Conservation (phyloP, 495 filamentous ascomycete species). For the Penicillium desertorum region DNA sequence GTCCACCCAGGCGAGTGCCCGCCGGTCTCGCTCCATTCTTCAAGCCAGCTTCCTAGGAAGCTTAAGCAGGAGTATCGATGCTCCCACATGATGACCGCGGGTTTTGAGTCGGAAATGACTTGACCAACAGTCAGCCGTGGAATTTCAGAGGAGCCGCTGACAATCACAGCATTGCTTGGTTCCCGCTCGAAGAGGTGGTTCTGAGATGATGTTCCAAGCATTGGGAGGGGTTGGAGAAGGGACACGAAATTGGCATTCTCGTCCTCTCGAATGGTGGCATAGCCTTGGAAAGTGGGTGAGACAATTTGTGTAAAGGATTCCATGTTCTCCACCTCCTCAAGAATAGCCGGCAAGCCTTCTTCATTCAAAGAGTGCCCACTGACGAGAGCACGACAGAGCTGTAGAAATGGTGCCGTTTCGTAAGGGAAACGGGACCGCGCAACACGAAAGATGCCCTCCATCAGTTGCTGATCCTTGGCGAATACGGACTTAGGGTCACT, state of each 20-base stretch:
- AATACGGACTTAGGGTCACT: slow-evolving; percentile 54
- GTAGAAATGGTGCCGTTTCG: slow-evolving; percentile 79
- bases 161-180: slow-evolving; percentile 36
- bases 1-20: slow-evolving; percentile 36
- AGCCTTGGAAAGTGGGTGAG: slow-evolving; percentile 62
- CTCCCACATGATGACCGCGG: slow-evolving; percentile 66
- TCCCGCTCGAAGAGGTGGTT: slow-evolving; percentile 21
- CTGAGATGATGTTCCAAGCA: slow-evolving; percentile 33
- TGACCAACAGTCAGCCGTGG: slow-evolving; percentile 67
- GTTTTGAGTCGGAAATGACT: slow-evolving; percentile 64
- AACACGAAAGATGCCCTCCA: slow-evolving; percentile 55
- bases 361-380: slow-evolving; percentile 44
- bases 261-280: slow-evolving; percentile 75
- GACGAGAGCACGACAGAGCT: slow-evolving; percentile 57
- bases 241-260: slow-evolving; percentile 68
- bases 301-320: slow-evolving; percentile 72
- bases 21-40: slow-evolving; percentile 49
- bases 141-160: slow-evolving; percentile 44
- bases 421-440: slow-evolving; percentile 79
- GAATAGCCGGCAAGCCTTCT: slow-evolving; percentile 49
- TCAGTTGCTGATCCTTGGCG: slow-evolving; percentile 54
- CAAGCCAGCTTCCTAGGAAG: slow-evolving; percentile 74
- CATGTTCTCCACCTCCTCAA: slow-evolving; percentile 59
- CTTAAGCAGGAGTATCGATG: slow-evolving; percentile 75
- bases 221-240: slow-evolving; percentile 42